phyloP scores from a whole-genome alignment of 176 grass and related monocot species.

The Otatea glauca region DNA sequence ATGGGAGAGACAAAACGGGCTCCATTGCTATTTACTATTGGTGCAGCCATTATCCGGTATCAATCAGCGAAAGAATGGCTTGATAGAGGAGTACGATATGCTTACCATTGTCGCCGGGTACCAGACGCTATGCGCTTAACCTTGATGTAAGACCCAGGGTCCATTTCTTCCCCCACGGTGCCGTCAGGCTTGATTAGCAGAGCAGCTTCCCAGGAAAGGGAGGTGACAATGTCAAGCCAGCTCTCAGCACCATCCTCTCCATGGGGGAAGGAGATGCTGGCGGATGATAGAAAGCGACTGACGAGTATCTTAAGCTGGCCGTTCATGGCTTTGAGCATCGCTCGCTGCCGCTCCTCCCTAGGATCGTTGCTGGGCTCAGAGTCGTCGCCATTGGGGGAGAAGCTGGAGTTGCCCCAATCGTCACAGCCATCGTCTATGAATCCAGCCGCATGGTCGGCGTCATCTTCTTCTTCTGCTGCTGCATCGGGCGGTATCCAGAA shows the following conservation, averaged over 20 bases:
- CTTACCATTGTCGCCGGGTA: constrained; percentile 51
- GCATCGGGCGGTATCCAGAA: constrained; percentile 67
- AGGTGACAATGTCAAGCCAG: constrained; percentile 62
- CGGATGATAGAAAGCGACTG: constrained; percentile 59
- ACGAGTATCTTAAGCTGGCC: constrained; percentile 68
- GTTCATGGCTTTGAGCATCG: constrained; percentile 65
- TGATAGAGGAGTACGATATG: neutral
- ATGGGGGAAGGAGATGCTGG: constrained; percentile 37
- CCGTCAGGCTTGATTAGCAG: constrained; percentile 66
- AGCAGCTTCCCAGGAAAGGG: constrained; percentile 75
- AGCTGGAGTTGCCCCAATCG: constrained; percentile 37
- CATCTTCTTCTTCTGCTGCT: constrained; percentile 41
- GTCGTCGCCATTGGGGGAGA: constrained; percentile 11
- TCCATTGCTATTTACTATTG: neutral
- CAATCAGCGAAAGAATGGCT: neutral
- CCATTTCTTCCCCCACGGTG: constrained; percentile 65
- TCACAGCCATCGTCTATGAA: constrained; percentile 15
- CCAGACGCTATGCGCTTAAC: constrained; percentile 71
- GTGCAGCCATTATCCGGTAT: neutral
- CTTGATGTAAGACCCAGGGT: constrained; percentile 70
- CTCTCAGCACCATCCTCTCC: constrained; percentile 16
- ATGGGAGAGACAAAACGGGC: neutral
- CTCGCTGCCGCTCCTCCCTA: constrained; percentile 48
- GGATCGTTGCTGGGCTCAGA: neutral
- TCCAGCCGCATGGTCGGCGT: neutral